Evolutionary conservation across 2,329 filamentous ascomycete species (phyloP).

Genomic region (Whalleya microplaca): DNA sequence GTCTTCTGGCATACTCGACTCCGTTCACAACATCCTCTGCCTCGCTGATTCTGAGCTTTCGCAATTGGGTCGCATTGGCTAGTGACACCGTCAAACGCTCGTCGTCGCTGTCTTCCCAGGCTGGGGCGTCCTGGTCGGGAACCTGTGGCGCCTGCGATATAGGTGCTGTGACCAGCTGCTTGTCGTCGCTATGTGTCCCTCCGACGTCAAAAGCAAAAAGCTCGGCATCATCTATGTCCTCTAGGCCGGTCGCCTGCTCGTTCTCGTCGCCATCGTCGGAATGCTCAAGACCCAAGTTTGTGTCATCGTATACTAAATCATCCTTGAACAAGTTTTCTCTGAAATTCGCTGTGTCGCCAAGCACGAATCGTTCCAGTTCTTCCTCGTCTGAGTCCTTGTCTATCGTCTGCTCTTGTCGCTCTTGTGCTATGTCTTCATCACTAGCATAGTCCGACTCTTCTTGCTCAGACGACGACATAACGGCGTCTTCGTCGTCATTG

Average conservation of each 20-base stretch:
- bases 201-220: slow-evolving; percentile 84
- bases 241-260: slow-evolving; percentile 54
- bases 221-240: slow-evolving; percentile 75
- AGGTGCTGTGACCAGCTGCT: slow-evolving; percentile 31
- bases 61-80: slow-evolving; percentile 71
- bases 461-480: slow-evolving; percentile 30
- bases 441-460: slow-evolving; percentile 31
- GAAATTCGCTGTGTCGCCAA: slow-evolving; percentile 86
- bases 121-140: slow-evolving; percentile 51
- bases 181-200: slow-evolving; percentile 44
- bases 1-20: slow-evolving; percentile 78
- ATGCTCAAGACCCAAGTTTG: slow-evolving; percentile 34
- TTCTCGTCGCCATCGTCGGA: slow-evolving; percentile 46
- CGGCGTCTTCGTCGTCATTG: slow-evolving; percentile 14
- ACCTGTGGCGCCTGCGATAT: slow-evolving; percentile 28
- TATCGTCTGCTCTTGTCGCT: slow-evolving; percentile 36
- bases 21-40: slow-evolving; percentile 86
- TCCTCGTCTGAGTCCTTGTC: slow-evolving; percentile 84
- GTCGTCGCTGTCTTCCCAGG: slow-evolving; percentile 96
- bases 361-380: slow-evolving; percentile 84
- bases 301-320: slow-evolving; percentile 42
- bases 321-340: slow-evolving; percentile 69
- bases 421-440: slow-evolving; percentile 35
- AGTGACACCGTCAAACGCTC: slow-evolving; percentile 85
- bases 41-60: slow-evolving; percentile 81